Evolutionary conservation across 352 stramenopile species (phyloP).

Genomic region (Elongisporangium senticosum): DNA sequence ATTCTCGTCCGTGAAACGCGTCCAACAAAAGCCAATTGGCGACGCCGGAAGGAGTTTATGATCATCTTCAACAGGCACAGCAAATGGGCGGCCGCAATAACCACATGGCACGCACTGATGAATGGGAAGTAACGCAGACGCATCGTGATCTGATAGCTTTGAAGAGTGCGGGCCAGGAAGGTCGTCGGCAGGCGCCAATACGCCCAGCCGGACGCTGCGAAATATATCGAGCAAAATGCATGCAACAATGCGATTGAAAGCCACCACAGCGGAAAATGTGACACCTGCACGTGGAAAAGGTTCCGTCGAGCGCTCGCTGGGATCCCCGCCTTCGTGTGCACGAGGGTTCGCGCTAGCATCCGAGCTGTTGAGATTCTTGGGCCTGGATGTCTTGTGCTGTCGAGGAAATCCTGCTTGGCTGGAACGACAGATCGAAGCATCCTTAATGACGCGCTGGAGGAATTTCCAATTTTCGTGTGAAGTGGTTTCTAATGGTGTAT

Average conservation of each 20-base stretch:
- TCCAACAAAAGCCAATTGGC: background rate
- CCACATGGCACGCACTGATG: conserved; percentile 9
- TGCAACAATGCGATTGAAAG: conserved; percentile 10
- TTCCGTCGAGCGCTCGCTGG: background rate
- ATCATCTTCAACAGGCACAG: conserved; percentile 8
- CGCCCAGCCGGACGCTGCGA: conserved; percentile 3
- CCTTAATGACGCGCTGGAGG: background rate
- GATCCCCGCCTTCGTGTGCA: background rate
- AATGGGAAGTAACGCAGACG: conserved; percentile 12
- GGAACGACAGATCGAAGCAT: background rate
- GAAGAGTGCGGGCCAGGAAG: conserved; percentile 9
- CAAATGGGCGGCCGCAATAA: conserved; percentile 7
- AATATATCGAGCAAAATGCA: conserved; percentile 6
- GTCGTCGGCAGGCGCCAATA: conserved; percentile 9
- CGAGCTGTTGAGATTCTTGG: background rate
- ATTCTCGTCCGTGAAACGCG: background rate
- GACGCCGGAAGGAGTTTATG: conserved; percentile 6
- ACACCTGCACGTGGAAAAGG: background rate
- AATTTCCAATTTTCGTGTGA: background rate
- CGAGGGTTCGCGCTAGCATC: background rate
- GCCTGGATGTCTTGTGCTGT: background rate
- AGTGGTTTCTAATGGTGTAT: background rate
- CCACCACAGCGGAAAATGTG: conserved; percentile 8
- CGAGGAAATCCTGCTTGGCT: background rate
- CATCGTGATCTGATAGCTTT: conserved; percentile 14